Evolutionary conservation across 805 yeast genomes (phyloP).

Genomic region (Nakazawaea holstii): DNA sequence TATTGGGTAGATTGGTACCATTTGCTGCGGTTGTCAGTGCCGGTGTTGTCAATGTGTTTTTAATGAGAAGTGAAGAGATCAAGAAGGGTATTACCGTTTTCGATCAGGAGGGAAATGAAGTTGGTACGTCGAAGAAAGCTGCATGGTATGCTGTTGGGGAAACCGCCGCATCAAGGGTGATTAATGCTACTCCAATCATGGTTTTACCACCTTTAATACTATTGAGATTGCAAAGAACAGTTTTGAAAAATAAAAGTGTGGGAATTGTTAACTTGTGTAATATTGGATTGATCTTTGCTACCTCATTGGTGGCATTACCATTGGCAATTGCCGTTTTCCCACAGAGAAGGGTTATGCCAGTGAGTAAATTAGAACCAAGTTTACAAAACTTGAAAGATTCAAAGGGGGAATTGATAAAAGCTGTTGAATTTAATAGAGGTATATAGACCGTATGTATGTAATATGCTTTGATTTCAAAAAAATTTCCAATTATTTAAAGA

Average conservation of each 20-base stretch:
- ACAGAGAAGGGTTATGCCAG: conserved; percentile 65
- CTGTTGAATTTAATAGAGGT: conserved; percentile 90
- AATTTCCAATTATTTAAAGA: conserved; percentile 46
- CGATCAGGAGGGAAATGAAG: conserved; percentile 56
- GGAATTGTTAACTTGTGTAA: conserved; percentile 67
- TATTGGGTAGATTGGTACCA: conserved; percentile 86
- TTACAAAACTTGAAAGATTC: conserved; percentile 57
- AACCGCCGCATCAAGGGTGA: conserved; percentile 91
- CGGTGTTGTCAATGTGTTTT: conserved; percentile 90
- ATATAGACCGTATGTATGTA: conserved; percentile 38
- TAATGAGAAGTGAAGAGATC: conserved; percentile 95
- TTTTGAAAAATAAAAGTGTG: conserved; percentile 63
- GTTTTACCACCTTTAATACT: conserved; percentile 88
- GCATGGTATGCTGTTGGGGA: conserved; percentile 94
- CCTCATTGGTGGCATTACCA: conserved; percentile 86
- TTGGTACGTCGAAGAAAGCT: conserved; percentile 76
- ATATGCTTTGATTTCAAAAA: conserved; percentile 37
- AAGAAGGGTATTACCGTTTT: conserved; percentile 75
- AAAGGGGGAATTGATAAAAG: conserved; percentile 49
- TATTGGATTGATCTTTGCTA: conserved; percentile 77
- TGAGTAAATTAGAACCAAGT: conserved; percentile 55
- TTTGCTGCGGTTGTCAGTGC: conserved; percentile 99
- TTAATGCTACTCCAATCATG: conserved; percentile 97
- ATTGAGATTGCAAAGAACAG: conserved; percentile 67
- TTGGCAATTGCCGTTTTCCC: conserved; percentile 96